Percentiles rank a stretch among this genome's conserved stretches.
These are phyloP conservation scores for Oenanthe sinensis DNA, from an alignment of 129 eudicot species.

Conservation along the genomic window DNA sequence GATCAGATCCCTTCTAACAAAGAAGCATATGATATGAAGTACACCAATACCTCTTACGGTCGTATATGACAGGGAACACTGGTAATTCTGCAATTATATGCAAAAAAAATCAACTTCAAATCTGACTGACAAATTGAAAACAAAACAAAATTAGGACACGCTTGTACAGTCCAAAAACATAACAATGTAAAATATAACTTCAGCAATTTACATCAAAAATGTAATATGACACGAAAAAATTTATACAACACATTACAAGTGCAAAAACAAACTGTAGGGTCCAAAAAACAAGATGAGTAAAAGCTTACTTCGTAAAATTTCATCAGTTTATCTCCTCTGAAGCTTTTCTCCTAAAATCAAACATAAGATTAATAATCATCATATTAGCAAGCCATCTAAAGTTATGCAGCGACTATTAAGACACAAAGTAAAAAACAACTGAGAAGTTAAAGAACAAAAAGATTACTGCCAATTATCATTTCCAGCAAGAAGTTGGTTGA, in stretches of 20 bases:
- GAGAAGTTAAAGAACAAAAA: not conserved
- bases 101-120: conserved; percentile 79
- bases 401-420: not conserved
- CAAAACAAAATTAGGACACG: conserved; percentile 9
- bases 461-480: not conserved
- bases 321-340: conserved; percentile 74
- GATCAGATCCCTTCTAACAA: not conserved
- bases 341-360: conserved; percentile 41
- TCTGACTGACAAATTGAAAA: conserved; percentile 60
- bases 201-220: not conserved
- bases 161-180: not conserved
- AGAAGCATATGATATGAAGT: not conserved
- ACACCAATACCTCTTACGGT: conserved; percentile 53
- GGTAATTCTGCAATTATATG: conserved; percentile 83
- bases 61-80: conserved; percentile 84
- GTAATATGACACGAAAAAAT: not conserved
- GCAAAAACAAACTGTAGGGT: not conserved
- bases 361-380: conserved; percentile 19
- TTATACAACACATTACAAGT: not conserved
- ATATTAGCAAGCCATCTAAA: conserved; percentile 13
- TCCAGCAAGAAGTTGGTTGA: not conserved
- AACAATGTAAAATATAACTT: not conserved
- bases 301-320: conserved; percentile 65
- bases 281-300: not conserved
- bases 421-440: not conserved